A percentile compares a stretch with the other conserved stretches of the same genome.
These are phyloP conservation scores for Naganishia sp. DNA, from an alignment of 1,284 basidiomycete genomes.

Conservation along the genomic window DNA sequence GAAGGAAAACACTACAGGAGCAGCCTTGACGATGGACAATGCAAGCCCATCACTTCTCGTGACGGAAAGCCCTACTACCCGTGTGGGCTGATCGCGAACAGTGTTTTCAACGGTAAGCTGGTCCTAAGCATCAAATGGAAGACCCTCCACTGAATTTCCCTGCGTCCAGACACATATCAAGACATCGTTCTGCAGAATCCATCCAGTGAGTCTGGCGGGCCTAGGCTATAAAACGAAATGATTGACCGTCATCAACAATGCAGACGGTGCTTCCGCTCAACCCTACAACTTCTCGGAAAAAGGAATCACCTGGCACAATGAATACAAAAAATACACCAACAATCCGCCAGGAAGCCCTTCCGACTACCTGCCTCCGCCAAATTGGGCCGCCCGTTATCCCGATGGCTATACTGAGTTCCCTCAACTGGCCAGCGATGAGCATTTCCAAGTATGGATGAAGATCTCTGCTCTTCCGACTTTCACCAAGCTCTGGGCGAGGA, in stretches of 20 bases:
- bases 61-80: constrained; percentile 74
- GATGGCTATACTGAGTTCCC: constrained; percentile 79
- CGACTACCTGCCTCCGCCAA: constrained; percentile 86
- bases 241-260: background rate
- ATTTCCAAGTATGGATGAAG: constrained; percentile 99
- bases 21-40: constrained; percentile 72
- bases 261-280: constrained; percentile 57
- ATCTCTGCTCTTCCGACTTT: constrained; percentile 96
- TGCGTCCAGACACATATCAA: constrained; percentile 73
- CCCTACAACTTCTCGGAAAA: constrained; percentile 75
- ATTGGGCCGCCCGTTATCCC: constrained; percentile 75
- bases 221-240: background rate
- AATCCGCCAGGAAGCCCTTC: constrained; percentile 59
- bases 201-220: constrained; percentile 36
- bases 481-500: constrained; percentile 89
- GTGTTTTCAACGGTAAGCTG: constrained; percentile 85
- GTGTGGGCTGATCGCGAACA: constrained; percentile 97
- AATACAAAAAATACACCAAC: constrained; percentile 80
- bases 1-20: constrained; percentile 44
- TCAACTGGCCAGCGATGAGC: constrained; percentile 76
- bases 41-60: constrained; percentile 76
- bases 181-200: constrained; percentile 65
- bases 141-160: background rate
- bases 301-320: constrained; percentile 92
- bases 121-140: background rate